A percentile compares a stretch with the other conserved stretches of the same genome.
phyloP scores from a whole-genome alignment of 192 early-diverging fungal genomes.

The Linnemannia hyalina region DNA sequence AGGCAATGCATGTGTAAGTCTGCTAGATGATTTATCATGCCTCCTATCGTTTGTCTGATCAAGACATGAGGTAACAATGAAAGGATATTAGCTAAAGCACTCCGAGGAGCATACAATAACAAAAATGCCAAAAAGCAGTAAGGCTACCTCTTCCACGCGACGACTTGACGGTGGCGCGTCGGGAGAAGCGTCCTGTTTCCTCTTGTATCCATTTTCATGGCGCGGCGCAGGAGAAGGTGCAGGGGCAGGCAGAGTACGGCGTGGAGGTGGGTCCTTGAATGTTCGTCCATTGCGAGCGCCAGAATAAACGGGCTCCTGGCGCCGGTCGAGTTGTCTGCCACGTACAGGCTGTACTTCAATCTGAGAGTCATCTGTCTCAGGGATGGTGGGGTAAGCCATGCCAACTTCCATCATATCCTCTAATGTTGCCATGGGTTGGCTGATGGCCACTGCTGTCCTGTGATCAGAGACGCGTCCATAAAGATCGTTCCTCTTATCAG shows the following conservation, averaged over 20 bases:
- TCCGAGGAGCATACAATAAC: background rate
- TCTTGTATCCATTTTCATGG: background rate
- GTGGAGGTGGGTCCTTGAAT: background rate
- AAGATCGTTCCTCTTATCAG: constrained; percentile 20
- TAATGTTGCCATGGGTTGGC: constrained; percentile 18
- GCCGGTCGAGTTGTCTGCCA: background rate
- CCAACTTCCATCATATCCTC: constrained; percentile 29
- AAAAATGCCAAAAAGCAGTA: background rate
- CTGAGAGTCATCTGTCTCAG: background rate
- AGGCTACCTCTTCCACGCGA: background rate
- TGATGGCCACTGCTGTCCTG: constrained; percentile 19
- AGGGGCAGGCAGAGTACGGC: background rate
- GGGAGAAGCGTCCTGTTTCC: background rate
- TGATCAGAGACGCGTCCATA: constrained; percentile 20
- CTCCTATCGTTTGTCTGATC: background rate
- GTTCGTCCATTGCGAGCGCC: background rate
- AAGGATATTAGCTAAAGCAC: background rate
- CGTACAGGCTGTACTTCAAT: background rate
- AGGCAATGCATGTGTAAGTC: background rate
- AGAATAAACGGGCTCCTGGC: background rate
- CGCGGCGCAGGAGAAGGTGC: background rate
- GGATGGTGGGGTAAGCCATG: constrained; percentile 16
- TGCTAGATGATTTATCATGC: background rate
- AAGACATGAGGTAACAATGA: background rate
- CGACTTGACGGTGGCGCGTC: background rate